Evolutionary conservation across 2,329 filamentous ascomycete species (phyloP), one percentile per base, ranked within the genome.

Genomic region (Phyllosticta citrichinensis): DNA sequence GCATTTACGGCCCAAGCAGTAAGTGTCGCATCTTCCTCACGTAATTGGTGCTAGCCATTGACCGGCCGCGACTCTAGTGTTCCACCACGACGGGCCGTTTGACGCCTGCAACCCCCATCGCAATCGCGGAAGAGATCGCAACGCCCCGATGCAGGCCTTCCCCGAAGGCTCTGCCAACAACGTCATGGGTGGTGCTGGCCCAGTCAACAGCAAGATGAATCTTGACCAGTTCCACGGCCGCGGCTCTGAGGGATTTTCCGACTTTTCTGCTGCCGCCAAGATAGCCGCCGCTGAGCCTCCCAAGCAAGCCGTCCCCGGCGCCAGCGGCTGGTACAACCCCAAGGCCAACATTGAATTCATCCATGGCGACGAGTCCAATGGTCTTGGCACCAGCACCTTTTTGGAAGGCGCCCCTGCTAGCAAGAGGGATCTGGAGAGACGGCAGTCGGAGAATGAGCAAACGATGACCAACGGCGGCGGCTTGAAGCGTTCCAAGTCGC

Each of bases 21-120:
- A 80, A 77, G 89, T 85, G 19, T 50, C 40, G 22, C 12, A 24
- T 10, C n/a, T 25, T 52, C n/a, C 61, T n/a, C 14, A 57, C 30
- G 11, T 52, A 62, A 33, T 59, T 52, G n/a, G 20, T 35, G 55
- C 59, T 67, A 61, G 65, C 62, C 53, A 47, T 57, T 55, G 20
- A 55, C 47, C 33, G n/a, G 52, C 52, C 52, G 20, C 22, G 56
- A 24, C 56, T 62, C 17, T 68, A 96, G 91, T 96, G 66, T 96
- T 97, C 76, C 94, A 99, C 69, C 94, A 99, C 70, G 94, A 97
- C 69, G 94, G 94, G 0, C 94, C 94, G 4, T 99, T 97, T 69
- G 94, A 99, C 74, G 94, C 94, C 20, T 89, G 94, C 73, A 96
- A 96, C 73, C 91, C 94, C 4, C 89, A 96, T 73, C 89, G 94